Conservation (phyloP, 306 rosid genomes). For the Abrus pulchellus region DNA sequence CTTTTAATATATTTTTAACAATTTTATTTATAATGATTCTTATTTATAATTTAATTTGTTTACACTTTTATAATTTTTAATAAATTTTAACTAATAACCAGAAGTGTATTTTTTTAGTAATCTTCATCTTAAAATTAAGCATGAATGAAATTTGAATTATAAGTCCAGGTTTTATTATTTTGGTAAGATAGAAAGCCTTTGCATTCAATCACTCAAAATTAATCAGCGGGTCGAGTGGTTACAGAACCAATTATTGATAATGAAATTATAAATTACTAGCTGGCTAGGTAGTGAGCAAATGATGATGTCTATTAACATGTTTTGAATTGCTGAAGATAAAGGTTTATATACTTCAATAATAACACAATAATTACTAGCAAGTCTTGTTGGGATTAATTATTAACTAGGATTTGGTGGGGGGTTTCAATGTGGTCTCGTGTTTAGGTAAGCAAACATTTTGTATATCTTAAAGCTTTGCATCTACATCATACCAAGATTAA, state of each 20-base stretch:
- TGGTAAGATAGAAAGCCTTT: neutral
- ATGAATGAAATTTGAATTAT: neutral
- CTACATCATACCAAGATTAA: neutral
- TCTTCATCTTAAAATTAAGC: too few relatives aligned
- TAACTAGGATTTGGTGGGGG: slow-evolving; percentile 15
- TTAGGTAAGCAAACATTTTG: neutral
- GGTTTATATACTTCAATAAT: slow-evolving; percentile 8
- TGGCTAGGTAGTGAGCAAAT: neutral
- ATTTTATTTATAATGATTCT: too few relatives aligned
- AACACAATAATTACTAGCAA: neutral
- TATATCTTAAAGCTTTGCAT: neutral
- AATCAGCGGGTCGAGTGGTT: neutral
- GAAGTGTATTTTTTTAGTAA: too few relatives aligned
- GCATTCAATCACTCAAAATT: neutral
- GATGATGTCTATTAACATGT: slow-evolving; percentile 19
- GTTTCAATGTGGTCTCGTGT: neutral
- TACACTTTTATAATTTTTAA: too few relatives aligned
- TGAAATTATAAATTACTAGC: neutral
- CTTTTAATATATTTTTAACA: too few relatives aligned
- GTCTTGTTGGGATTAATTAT: neutral
- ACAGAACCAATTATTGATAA: neutral
- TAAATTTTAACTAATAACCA: too few relatives aligned
- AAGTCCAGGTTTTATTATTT: neutral
- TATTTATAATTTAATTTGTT: too few relatives aligned
- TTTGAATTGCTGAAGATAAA: slow-evolving; percentile 27